Conservation (phyloP, 202 grass and related monocot genomes). For the Schoenoplectus triqueter region DNA sequence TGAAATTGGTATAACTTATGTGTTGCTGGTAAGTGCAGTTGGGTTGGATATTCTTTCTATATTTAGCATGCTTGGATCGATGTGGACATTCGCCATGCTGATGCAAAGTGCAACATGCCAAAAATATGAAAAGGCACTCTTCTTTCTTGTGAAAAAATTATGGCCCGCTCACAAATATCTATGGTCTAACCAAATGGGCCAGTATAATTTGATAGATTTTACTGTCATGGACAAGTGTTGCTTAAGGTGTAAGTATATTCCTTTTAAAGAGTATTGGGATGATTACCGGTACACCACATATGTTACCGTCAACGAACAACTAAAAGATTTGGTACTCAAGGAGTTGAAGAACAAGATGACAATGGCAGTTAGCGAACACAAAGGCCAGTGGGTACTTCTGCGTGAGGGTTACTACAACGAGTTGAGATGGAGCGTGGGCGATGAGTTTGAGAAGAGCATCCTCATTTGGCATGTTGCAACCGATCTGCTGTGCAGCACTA, state of each 20-base stretch:
- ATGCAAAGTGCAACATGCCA: background rate
- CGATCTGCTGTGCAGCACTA: background rate
- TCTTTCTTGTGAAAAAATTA: background rate
- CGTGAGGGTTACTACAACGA: slow-evolving; percentile 7
- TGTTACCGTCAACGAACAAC: slow-evolving; percentile 19
- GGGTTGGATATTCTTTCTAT: slow-evolving; percentile 39
- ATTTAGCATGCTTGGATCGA: slow-evolving; percentile 32
- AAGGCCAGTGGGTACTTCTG: slow-evolving; percentile 58
- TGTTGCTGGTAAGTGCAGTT: slow-evolving; percentile 47
- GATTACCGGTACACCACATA: slow-evolving; percentile 37
- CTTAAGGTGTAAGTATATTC: background rate
- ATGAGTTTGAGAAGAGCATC: background rate
- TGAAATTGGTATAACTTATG: slow-evolving; percentile 21
- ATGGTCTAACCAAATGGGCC: slow-evolving; percentile 59
- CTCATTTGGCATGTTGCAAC: slow-evolving; percentile 10
- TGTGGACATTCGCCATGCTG: slow-evolving; percentile 44
- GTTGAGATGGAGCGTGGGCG: background rate
- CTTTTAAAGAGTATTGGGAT: slow-evolving; percentile 50
- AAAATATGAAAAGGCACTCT: background rate
- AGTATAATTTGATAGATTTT: slow-evolving; percentile 51
- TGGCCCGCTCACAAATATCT: background rate
- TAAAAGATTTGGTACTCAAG: slow-evolving; percentile 45
- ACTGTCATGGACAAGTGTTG: slow-evolving; percentile 28
- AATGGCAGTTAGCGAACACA: slow-evolving; percentile 44
- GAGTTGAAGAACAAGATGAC: slow-evolving; percentile 56